Base-by-base conservation (phyloP, 1,284 basidiomycete species). In the Leccinum griseonigrum region DNA sequence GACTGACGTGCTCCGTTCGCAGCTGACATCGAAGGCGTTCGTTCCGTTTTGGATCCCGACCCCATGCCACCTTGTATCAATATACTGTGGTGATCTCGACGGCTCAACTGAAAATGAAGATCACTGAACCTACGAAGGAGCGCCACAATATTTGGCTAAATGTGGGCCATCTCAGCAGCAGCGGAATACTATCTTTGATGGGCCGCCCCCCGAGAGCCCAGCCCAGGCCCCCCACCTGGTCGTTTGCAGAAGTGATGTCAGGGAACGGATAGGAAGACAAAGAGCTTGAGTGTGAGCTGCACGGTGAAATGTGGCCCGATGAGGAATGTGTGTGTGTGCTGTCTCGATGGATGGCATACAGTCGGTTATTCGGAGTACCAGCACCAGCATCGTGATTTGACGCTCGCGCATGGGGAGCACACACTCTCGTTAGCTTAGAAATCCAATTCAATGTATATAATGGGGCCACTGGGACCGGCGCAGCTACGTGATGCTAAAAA, bases 141-240 rank as follows among this genome's bases (percentile, higher is more conserved):
- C 83, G 96, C 57, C 97, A 99, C 75, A 95, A 98, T 66, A 92
- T 98, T 60, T 99, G 97, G 97, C 81, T 95, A 60, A 92, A 89
- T 72, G 93, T 92, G 72, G 66, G 86, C 77, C 29, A 38, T 60
- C 5, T 59, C 57, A 10, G 97, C 94, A 2, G 90, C 94, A 0
- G 96, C 96, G 0, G 85, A 88, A 7, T 94, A 96, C 70, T 97
- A 94, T 69, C 79, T 96, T 56, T 84, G 89, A n/a, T 89, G 91
- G 83, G 84, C 85, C 46, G 78, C 80, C 31, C 22, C 83, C 85
- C 22, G 85, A 89, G 67, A 83, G 84, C 67, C 83, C 88, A 26
- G 22, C 83, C 86, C 67, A 87, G 87, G 22, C 22, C 22, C 66
- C 88, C 86, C n/a, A 78, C 82, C 28, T 83, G 81, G 68, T 88